A percentile compares a stretch with the other conserved stretches of the same genome.
Evolutionary conservation across 305 asterid species (phyloP).

Genomic region (Nicotiana rustica): DNA sequence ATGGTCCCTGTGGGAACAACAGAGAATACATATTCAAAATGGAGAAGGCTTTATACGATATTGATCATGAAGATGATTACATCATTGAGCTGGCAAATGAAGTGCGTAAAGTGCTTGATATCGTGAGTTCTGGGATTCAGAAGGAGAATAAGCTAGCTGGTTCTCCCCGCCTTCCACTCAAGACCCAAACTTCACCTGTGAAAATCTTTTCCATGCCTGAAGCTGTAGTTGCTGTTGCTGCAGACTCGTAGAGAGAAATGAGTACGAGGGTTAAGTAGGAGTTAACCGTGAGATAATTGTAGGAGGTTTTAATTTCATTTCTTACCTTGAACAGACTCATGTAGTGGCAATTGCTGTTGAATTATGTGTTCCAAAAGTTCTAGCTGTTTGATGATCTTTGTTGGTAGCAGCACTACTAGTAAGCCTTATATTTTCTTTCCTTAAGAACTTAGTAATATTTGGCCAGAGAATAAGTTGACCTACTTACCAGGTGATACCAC

Average conservation of each 20-base stretch:
- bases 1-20: conserved; percentile 92
- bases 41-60: conserved; percentile 73
- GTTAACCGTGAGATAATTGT: neutral
- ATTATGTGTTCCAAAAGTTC: neutral
- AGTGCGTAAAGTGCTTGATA: conserved; percentile 75
- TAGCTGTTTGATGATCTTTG: neutral
- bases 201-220: conserved; percentile 57
- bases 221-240: conserved; percentile 67
- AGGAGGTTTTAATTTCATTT: neutral
- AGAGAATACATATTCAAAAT: conserved; percentile 74
- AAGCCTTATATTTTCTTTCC: neutral
- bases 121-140: conserved; percentile 40
- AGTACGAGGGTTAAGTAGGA: neutral
- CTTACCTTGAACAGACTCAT: neutral
- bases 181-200: conserved; percentile 51
- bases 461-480: neutral
- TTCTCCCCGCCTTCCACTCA: conserved; percentile 46
- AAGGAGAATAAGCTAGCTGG: conserved; percentile 52
- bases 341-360: neutral
- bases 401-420: neutral
- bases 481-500: neutral
- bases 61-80: conserved; percentile 75
- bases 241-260: conserved; percentile 51
- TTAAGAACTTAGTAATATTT: neutral
- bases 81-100: conserved; percentile 87